These are phyloP conservation scores for Mucor indicus DNA, from an alignment of 371 early-diverging fungal genomes.

Conservation along the genomic window DNA sequence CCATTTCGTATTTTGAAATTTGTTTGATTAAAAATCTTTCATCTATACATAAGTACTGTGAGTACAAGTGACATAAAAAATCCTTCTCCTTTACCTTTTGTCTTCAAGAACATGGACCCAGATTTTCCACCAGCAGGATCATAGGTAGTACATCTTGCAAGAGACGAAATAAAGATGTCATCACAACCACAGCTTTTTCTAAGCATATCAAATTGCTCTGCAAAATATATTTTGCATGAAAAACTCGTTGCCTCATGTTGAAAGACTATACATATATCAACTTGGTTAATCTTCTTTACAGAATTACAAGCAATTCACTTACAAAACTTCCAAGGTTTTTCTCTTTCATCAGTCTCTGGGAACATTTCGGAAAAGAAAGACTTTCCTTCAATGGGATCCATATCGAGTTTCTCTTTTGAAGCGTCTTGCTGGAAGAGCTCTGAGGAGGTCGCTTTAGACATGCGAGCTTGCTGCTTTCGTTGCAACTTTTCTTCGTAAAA, in stretches of 20 bases:
- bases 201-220: constrained; percentile 90
- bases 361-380: constrained; percentile 21
- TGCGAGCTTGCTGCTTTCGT: constrained; percentile 27
- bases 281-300: background rate
- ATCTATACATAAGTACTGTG: constrained; percentile 56
- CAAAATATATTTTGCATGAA: constrained; percentile 87
- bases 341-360: constrained; percentile 25
- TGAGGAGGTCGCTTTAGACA: constrained; percentile 16
- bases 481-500: constrained; percentile 41
- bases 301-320: constrained; percentile 1
- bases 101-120: constrained; percentile 86
- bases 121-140: constrained; percentile 89
- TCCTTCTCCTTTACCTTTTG: constrained; percentile 41
- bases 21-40: constrained; percentile 92
- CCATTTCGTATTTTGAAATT: constrained; percentile 81
- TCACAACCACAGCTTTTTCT: constrained; percentile 82
- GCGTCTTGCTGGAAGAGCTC: background rate
- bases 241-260: constrained; percentile 74
- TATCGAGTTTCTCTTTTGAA: constrained; percentile 2
- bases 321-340: constrained; percentile 24
- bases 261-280: constrained; percentile 40
- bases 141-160: constrained; percentile 84
- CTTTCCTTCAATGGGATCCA: constrained; percentile 1
- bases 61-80: too few relatives aligned
- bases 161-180: constrained; percentile 77